phyloP scores from a whole-genome alignment of 2,329 filamentous ascomycete genomes.

The Cercospora sp. region DNA sequence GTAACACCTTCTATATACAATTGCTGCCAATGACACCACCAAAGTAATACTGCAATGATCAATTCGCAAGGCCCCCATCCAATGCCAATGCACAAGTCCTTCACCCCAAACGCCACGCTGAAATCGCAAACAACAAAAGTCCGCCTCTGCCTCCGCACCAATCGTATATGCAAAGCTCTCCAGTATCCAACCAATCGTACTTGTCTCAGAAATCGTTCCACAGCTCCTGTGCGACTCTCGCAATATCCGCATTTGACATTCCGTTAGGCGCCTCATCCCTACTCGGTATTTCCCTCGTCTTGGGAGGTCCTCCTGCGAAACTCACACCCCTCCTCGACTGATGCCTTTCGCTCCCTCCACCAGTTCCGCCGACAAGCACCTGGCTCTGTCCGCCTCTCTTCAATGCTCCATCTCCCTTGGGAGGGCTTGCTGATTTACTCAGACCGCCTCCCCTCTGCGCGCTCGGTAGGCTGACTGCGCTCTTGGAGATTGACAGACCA shows the following conservation, averaged over 20 bases:
- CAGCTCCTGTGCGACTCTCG: slow-evolving; percentile 8
- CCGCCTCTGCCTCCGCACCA: not conserved
- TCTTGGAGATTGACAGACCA: slow-evolving; percentile 27
- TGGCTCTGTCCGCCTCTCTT: slow-evolving; percentile 20
- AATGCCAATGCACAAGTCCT: not conserved
- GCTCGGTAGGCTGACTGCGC: slow-evolving; percentile 26
- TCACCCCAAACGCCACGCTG: slow-evolving; percentile 16
- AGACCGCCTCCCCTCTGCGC: slow-evolving; percentile 20
- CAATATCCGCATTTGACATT: slow-evolving; percentile 9
- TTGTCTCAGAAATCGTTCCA: slow-evolving; percentile 8
- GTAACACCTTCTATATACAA: not conserved
- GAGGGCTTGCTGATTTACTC: slow-evolving; percentile 27
- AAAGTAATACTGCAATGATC: not conserved
- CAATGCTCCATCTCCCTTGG: slow-evolving; percentile 18
- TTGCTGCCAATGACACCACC: not conserved
- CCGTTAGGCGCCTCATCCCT: not conserved
- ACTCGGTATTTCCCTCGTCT: slow-evolving; percentile 5
- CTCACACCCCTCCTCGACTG: slow-evolving; percentile 29
- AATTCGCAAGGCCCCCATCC: not conserved
- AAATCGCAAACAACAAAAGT: slow-evolving; percentile 5
- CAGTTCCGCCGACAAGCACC: slow-evolving; percentile 8
- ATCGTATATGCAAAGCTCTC: not conserved
- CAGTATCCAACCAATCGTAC: not conserved
- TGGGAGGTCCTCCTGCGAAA: slow-evolving; percentile 30
- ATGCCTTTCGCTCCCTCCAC: slow-evolving; percentile 17